Percentiles rank a stretch among this genome's conserved stretches.
These are phyloP conservation scores for Aspergillus carlsbadensis DNA, from an alignment of 495 filamentous ascomycete genomes.

Conservation along the genomic window DNA sequence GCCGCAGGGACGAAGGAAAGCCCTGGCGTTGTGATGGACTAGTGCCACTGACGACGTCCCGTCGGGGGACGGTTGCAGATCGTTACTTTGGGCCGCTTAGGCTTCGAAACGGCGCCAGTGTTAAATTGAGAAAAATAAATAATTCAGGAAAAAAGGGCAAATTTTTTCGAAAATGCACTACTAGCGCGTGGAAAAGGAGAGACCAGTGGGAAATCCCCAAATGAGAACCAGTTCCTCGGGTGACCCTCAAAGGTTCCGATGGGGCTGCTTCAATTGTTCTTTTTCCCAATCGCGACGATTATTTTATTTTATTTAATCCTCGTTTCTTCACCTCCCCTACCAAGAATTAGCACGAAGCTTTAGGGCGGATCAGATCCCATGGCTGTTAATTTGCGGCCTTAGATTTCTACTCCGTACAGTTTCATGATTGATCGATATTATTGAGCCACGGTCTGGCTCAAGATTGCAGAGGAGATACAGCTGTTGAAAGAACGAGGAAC, in stretches of 20 bases:
- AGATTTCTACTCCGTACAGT: neutral
- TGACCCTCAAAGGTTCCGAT: constrained; percentile 28
- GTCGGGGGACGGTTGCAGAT: constrained; percentile 47
- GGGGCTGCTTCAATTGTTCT: constrained; percentile 22
- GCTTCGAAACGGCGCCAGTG: constrained; percentile 28
- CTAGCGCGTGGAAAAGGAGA: constrained; percentile 22
- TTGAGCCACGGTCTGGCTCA: too few species aligned
- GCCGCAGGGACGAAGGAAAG: constrained; percentile 30
- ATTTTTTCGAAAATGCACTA: neutral
- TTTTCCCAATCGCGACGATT: constrained; percentile 11
- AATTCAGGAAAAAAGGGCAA: constrained; percentile 10
- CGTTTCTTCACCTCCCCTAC: constrained; percentile 8
- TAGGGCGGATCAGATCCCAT: neutral
- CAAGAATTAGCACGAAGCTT: neutral
- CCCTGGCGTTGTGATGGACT: constrained; percentile 32
- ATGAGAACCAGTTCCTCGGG: constrained; percentile 44
- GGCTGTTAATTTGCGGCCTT: neutral
- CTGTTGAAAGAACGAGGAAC: too few species aligned
- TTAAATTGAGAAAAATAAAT: constrained; percentile 17
- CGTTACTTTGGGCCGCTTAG: constrained; percentile 32
- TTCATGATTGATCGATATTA: neutral
- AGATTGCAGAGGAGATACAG: too few species aligned
- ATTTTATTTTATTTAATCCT: constrained; percentile 6
- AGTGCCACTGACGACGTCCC: constrained; percentile 51
- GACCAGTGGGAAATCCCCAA: constrained; percentile 27